Conservation (phyloP, 164 flowering plant species). For the Liriodendron chinense region DNA sequence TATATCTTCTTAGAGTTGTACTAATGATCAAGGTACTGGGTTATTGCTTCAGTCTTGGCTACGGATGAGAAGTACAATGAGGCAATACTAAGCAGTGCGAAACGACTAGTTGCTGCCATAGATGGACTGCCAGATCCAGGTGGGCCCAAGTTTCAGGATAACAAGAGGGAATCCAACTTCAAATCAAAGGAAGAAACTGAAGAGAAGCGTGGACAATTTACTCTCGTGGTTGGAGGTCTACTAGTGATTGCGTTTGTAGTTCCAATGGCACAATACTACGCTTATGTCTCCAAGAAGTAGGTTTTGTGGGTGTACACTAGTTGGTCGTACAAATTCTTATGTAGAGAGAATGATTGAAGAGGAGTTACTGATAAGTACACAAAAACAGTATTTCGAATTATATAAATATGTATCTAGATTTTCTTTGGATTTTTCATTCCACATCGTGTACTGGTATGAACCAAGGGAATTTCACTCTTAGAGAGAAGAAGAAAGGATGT, state of each 20-base stretch:
- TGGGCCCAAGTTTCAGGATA: constrained; percentile 71
- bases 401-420: neutral
- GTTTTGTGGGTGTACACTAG: neutral
- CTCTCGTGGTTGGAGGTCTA: constrained; percentile 94
- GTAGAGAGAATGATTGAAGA: constrained; percentile 14
- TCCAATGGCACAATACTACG: constrained; percentile 99
- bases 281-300: constrained; percentile 69
- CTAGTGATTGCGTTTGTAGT: constrained; percentile 94
- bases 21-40: constrained; percentile 7
- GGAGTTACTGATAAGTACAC: neutral
- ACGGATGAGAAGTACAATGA: constrained; percentile 98
- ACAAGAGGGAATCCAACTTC: constrained; percentile 91
- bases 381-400: constrained; percentile 2
- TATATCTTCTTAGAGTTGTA: neutral
- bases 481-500: no score
- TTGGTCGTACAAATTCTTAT: constrained; percentile 19
- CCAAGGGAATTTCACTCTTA: no score
- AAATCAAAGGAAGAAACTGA: constrained; percentile 91
- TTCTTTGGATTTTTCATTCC: no score
- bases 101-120: constrained; percentile 85
- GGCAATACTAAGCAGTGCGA: constrained; percentile 75
- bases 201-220: constrained; percentile 94
- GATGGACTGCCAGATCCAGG: constrained; percentile 98
- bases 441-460: no score
- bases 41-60: constrained; percentile 65